A percentile compares a stretch with the other conserved stretches of the same genome.
Evolutionary conservation across 768 basidiomycete species (phyloP).

Genomic region (Boletus patriciae): DNA sequence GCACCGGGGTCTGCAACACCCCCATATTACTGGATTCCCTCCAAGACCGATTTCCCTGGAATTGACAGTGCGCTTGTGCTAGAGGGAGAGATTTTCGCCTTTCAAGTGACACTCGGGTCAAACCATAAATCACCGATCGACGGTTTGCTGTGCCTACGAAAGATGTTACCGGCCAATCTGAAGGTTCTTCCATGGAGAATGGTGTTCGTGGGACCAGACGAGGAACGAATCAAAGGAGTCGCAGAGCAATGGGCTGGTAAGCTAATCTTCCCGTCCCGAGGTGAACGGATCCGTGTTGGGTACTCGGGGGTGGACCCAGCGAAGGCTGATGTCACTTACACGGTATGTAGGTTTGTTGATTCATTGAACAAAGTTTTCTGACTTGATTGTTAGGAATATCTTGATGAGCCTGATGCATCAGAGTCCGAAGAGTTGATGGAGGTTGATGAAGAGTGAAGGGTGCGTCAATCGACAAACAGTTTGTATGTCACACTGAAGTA

Average conservation of each 20-base stretch:
- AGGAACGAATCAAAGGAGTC: fast-evolving
- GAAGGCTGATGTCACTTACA: background rate
- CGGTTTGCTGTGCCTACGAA: background rate
- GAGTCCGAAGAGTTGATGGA: too few relatives aligned
- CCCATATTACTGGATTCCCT: background rate
- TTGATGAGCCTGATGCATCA: background rate
- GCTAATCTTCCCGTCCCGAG: background rate
- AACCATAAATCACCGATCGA: background rate
- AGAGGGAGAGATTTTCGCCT: background rate
- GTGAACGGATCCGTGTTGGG: background rate
- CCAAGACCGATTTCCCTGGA: background rate
- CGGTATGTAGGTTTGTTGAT: background rate
- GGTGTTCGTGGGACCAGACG: background rate
- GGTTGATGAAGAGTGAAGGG: too few relatives aligned
- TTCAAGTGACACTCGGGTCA: background rate
- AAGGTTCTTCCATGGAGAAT: background rate
- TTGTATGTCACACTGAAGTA: too few relatives aligned
- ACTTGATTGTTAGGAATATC: background rate
- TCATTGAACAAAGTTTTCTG: background rate
- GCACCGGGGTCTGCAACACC: background rate
- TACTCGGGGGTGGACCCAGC: background rate
- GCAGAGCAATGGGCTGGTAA: background rate
- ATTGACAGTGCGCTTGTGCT: background rate
- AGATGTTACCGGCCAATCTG: background rate
- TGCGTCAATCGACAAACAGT: too few relatives aligned